A percentile compares a stretch with the other conserved stretches of the same genome.
These are phyloP conservation scores for Pythium rhizo-oryzae DNA, from an alignment of 352 stramenopile species.

Conservation along the genomic window DNA sequence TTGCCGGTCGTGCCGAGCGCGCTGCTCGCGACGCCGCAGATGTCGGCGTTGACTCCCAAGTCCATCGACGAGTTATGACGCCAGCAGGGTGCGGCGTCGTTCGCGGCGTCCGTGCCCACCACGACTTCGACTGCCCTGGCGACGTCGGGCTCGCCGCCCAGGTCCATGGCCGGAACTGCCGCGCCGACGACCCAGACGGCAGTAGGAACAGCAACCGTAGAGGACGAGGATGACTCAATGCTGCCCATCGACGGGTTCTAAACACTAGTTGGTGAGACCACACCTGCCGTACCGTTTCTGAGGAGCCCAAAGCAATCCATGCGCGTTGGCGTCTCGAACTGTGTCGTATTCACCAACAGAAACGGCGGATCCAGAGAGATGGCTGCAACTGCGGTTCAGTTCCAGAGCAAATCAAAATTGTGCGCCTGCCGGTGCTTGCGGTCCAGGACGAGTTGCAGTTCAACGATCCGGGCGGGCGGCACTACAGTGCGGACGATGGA, in stretches of 20 bases:
- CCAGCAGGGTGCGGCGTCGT: slow-evolving; percentile 31
- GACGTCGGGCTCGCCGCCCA: not conserved
- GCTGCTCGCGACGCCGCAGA: slow-evolving; percentile 26
- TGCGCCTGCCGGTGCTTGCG: no score
- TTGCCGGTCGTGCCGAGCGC: slow-evolving; percentile 28
- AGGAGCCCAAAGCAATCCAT: no score
- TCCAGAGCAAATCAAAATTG: no score
- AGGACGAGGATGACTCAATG: slow-evolving; percentile 21
- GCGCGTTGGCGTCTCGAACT: no score
- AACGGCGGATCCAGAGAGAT: no score
- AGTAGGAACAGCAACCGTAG: not conserved
- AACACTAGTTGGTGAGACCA: no score
- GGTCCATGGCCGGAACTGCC: not conserved
- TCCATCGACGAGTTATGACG: slow-evolving; percentile 34
- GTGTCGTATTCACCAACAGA: no score
- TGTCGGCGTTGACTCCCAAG: slow-evolving; percentile 26
- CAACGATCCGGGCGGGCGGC: no score
- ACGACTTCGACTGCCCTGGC: not conserved
- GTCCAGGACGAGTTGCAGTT: no score
- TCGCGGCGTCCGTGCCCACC: slow-evolving; percentile 29
- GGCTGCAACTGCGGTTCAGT: no score
- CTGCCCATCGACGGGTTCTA: slow-evolving; percentile 29
- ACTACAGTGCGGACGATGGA: no score
- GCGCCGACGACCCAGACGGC: not conserved
- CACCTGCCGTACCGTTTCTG: no score